Evolutionary conservation across 192 early-diverging fungal genomes (phyloP).

Genomic region (Coemansia javaensis): DNA sequence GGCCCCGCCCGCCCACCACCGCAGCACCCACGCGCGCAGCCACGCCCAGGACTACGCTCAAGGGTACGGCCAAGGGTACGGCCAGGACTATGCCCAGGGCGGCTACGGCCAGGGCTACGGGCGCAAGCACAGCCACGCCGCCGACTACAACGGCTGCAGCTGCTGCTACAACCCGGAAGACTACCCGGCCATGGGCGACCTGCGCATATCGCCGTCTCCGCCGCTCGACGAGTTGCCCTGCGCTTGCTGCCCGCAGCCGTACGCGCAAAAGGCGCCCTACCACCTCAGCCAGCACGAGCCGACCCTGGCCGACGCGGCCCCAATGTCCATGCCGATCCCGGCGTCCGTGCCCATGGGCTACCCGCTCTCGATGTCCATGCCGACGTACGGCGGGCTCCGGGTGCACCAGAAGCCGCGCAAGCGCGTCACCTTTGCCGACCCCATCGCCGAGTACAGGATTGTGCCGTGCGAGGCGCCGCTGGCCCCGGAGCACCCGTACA

Average conservation of each 20-base stretch:
- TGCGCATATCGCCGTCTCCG: neutral
- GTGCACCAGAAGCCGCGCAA: conserved; percentile 18
- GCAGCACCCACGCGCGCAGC: too few species aligned
- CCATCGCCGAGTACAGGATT: conserved; percentile 15
- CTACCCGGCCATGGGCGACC: neutral
- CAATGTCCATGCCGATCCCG: conserved; percentile 12
- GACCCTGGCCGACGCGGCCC: neutral
- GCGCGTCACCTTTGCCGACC: conserved; percentile 37
- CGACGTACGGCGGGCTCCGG: neutral
- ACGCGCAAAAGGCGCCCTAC: neutral
- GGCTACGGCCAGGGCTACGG: neutral
- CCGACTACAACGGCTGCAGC: neutral
- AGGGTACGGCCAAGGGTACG: too few species aligned
- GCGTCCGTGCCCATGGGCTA: neutral
- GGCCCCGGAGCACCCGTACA: neutral
- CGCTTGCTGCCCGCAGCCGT: conserved; percentile 11
- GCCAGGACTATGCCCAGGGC: neutral
- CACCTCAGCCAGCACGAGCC: neutral
- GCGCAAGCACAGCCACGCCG: conserved; percentile 1
- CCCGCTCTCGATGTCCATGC: neutral
- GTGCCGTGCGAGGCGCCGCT: conserved; percentile 11
- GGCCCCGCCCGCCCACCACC: too few species aligned
- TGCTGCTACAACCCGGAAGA: conserved; percentile 1
- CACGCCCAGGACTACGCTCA: too few species aligned
- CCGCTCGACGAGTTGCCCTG: conserved; percentile 2